Conservation (phyloP, 78 protist genomes). For the Neovahlkampfia damariscottae region DNA sequence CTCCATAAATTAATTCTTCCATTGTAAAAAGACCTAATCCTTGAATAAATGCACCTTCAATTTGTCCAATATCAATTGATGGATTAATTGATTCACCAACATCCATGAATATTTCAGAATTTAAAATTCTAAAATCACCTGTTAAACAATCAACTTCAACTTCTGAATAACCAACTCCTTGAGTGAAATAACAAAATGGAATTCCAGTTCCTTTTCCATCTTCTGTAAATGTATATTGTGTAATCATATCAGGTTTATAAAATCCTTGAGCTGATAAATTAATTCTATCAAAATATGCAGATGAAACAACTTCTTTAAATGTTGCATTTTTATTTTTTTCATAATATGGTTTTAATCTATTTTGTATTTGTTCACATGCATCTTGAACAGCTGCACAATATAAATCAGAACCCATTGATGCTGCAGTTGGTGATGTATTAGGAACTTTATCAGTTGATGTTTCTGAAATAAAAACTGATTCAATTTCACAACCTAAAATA, state of each 20-base stretch:
- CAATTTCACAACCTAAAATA: constrained; percentile 54
- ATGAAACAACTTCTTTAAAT: constrained; percentile 23
- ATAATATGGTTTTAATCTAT: constrained; percentile 53
- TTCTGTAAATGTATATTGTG: constrained; percentile 33
- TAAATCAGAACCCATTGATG: constrained; percentile 68
- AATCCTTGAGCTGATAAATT: constrained; percentile 76
- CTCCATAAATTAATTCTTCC: constrained; percentile 60
- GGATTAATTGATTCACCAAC: constrained; percentile 87
- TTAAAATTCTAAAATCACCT: constrained; percentile 59
- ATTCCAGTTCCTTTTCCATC: constrained; percentile 20
- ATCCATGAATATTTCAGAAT: constrained; percentile 84
- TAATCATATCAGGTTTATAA: constrained; percentile 50
- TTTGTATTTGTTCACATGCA: constrained; percentile 69
- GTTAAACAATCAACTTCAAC: constrained; percentile 78
- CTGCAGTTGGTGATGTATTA: constrained; percentile 17
- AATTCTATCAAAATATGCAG: constrained; percentile 61
- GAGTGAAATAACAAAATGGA: constrained; percentile 54
- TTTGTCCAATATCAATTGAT: constrained; percentile 30
- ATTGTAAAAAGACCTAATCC: constrained; percentile 74
- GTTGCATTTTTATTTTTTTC: constrained; percentile 13
- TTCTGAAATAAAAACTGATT: constrained; percentile 52
- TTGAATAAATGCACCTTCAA: constrained; percentile 80
- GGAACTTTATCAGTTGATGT: constrained; percentile 59
- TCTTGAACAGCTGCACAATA: constrained; percentile 81
- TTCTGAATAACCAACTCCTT: constrained; percentile 71